Evolutionary conservation across 257 asterid species (phyloP), one percentile per base, ranked within the genome.

Genomic region (Solanum etuberosum): DNA sequence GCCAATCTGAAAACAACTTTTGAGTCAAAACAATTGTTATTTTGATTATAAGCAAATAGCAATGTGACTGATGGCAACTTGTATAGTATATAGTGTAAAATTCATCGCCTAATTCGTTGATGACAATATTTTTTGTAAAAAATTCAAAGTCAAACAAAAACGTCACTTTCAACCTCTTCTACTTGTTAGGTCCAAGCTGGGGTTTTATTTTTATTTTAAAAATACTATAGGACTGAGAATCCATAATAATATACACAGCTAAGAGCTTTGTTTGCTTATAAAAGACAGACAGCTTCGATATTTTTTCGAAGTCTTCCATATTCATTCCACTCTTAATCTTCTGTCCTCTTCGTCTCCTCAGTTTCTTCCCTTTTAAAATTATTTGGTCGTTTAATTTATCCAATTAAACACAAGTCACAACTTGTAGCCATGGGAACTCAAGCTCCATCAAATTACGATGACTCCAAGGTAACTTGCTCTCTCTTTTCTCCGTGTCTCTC

Each of bases 341-440:
- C 37, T 77, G 35, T 76, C 21, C 59, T 12, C 34, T 77, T 76
- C 12, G 8, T 77, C 84, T 78, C 40, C 65, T 80, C 20, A 4
- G 7, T 46, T 80, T 80, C 85, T 80, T 78, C 37, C 38, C n/a
- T n/a, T 77, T 76, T 13, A 0, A 14, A 77, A 6, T 77, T n/a
- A 3, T 4, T 25, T 8, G 83, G 9, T 14, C 23, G 25, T 40
- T 76, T 76, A 48, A 77, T 42, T 7, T 14, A 8, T 77, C 35
- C 2, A 14, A 23, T 20, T 3, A 1, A 35, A 35, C 61, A 77
- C 23, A 38, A 74, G 2, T 25, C n/a, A 73, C 61, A 25, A 25
- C 7, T 27, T 27, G 61, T 5, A 16, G 29, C 85, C 84, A 92
- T 92, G 92, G 94, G 91, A 70, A 92, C 92, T 35, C 88, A 89